Base-by-base conservation (phyloP, 495 filamentous ascomycete species). In the Stereocaulon alpinum region DNA sequence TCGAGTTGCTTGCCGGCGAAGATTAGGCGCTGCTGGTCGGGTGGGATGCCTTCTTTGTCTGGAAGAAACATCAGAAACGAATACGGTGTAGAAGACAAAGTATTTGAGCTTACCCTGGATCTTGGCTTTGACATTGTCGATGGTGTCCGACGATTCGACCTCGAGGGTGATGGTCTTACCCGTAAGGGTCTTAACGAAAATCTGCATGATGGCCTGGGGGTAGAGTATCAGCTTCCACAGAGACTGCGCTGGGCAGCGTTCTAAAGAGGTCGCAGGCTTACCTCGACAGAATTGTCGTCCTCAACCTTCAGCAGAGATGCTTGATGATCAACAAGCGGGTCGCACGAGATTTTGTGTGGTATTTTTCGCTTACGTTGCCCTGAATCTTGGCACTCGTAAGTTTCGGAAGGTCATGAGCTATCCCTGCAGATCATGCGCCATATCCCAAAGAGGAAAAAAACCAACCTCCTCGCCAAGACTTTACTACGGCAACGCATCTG, bases 111-210 rank as follows among this genome's bases (percentile, higher is more conserved):
- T 71, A 84, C 83, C 83, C 74, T 87, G 86, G 67, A 89, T 89
- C 77, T 87, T 89, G 78, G 88, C 87, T 83, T 98, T 98, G 80
- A 98, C 93, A 88, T 96, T 97, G 83, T 97, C 94, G 76, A 99
- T 97, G 71, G 92, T 97, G 79, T 99, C 94, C 69, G 84, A 89
- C 61, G 92, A 96, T 87, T 97, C 93, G 77, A 97, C 94, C 91
- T 99, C 93, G 71, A 99, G 94, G 88, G 93, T 99, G 86, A 97
- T 97, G 73, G 93, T 99, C 86, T 97, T 99, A 73, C 93, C 93
- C 87, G 94, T 97, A 63, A 98, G 91, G 89, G 93, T 97, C 83
- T 97, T 97, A 74, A 97, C 93, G 86, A 98, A 96, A 80, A 96
- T 97, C 86, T 97, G 92, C 93, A 97, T 97, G 68, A 73, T 78